Conservation (phyloP, 441 rosid species). For the Geranium incanum region DNA sequence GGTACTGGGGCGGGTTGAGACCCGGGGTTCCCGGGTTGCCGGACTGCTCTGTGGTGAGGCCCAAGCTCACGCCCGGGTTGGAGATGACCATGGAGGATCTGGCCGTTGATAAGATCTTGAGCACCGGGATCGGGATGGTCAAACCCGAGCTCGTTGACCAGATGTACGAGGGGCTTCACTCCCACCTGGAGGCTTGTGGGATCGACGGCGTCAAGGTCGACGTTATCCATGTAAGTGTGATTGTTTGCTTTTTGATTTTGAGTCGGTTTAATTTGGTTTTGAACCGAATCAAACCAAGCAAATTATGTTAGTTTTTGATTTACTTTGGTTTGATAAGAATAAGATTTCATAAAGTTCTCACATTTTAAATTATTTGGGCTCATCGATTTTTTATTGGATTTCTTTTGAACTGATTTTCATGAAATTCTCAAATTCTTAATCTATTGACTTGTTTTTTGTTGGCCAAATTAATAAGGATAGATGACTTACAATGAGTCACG, state of each 20-base stretch:
- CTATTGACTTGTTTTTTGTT: too few species aligned
- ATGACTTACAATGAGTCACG: too few species aligned
- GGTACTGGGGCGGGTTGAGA: conserved; percentile 89
- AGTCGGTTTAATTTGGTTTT: background rate
- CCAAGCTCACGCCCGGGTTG: conserved; percentile 58
- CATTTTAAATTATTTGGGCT: too few species aligned
- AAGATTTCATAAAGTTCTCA: too few species aligned
- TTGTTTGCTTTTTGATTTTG: background rate
- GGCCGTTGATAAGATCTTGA: conserved; percentile 78
- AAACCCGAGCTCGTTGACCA: conserved; percentile 54
- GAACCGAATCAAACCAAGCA: too few species aligned
- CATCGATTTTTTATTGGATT: too few species aligned
- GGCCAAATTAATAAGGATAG: too few species aligned
- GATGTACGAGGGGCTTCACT: conserved; percentile 69
- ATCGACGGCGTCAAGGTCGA: conserved; percentile 95
- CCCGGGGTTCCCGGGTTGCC: conserved; percentile 66
- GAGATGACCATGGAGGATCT: conserved; percentile 72
- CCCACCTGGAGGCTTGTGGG: conserved; percentile 58
- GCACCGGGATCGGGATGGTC: conserved; percentile 54
- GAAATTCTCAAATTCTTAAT: too few species aligned
- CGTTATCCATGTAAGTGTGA: conserved; percentile 71
- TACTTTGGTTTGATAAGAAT: too few species aligned
- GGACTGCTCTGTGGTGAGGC: conserved; percentile 33
- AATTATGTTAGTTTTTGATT: background rate
- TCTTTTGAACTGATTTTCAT: too few species aligned